These are phyloP conservation scores for Mucor sp. DNA, from an alignment of 371 early-diverging fungal genomes.

Conservation along the genomic window DNA sequence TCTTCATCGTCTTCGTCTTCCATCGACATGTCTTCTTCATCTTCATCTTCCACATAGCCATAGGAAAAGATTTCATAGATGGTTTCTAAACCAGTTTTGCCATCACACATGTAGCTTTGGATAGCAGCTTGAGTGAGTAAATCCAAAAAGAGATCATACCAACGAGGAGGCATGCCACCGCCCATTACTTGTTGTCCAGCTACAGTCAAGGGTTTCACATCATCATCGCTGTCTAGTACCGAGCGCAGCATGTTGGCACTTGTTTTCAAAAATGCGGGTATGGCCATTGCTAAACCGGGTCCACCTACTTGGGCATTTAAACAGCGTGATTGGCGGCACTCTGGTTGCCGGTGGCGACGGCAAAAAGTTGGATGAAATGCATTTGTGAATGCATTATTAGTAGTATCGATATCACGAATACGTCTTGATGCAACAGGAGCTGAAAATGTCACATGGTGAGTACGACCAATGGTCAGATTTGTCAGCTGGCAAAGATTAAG, in stretches of 20 bases:
- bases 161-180: constrained; percentile 57
- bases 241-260: constrained; percentile 56
- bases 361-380: constrained; percentile 9
- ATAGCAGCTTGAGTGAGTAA: constrained; percentile 65
- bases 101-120: constrained; percentile 62
- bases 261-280: constrained; percentile 59
- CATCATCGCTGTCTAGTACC: constrained; percentile 31
- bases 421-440: constrained; percentile 28
- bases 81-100: constrained; percentile 48
- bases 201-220: constrained; percentile 37
- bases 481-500: constrained; percentile 63
- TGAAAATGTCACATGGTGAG: constrained; percentile 51
- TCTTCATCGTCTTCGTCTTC: constrained; percentile 24
- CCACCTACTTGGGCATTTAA: not conserved
- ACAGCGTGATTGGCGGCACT: constrained; percentile 11
- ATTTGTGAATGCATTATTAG: not conserved
- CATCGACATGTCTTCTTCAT: constrained; percentile 22
- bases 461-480: constrained; percentile 60
- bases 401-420: constrained; percentile 10
- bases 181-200: constrained; percentile 54
- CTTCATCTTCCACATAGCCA: constrained; percentile 58
- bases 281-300: constrained; percentile 53
- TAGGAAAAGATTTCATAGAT: constrained; percentile 61
- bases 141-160: constrained; percentile 62
- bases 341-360: constrained; percentile 2